These are phyloP conservation scores for Talaromyces sp. DNA, from an alignment of 2,329 filamentous ascomycete genomes.

Conservation along the genomic window DNA sequence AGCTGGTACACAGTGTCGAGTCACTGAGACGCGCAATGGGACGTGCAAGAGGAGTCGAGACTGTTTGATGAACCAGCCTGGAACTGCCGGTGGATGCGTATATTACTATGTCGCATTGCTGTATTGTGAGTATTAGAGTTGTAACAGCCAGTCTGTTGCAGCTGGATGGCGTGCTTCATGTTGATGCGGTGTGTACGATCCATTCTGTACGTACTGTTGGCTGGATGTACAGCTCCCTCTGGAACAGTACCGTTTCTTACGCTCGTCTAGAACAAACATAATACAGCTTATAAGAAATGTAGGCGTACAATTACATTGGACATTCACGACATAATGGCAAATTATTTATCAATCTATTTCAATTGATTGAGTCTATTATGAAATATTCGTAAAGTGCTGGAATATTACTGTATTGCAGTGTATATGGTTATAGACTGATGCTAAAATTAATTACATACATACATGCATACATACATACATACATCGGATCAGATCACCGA, in stretches of 20 bases:
- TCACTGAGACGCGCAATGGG: not conserved
- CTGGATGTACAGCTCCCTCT: not conserved
- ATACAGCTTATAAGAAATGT: not conserved
- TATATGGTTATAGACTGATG: not conserved
- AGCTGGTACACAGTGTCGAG: not conserved
- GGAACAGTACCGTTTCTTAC: not conserved
- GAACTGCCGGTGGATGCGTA: conserved; percentile 9
- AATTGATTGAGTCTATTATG: not conserved
- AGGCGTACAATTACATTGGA: not conserved
- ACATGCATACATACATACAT: conserved; percentile 8
- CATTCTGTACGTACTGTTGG: not conserved
- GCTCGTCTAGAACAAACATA: not conserved
- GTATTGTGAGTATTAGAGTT: not conserved
- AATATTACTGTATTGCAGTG: not conserved
- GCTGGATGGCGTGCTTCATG: conserved; percentile 8
- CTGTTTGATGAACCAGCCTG: conserved; percentile 5
- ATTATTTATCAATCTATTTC: not conserved
- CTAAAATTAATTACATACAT: conserved; percentile 10
- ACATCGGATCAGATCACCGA: conserved; percentile 16
- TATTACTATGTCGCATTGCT: conserved; percentile 7
- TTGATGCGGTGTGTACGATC: conserved; percentile 10
- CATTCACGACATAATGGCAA: not conserved
- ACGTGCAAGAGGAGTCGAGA: conserved; percentile 1
- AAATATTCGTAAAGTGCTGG: not conserved
- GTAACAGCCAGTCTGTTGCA: not conserved